Conservation (phyloP, 805 yeast genomes). For the Cyberlindnera sargentensis region DNA sequence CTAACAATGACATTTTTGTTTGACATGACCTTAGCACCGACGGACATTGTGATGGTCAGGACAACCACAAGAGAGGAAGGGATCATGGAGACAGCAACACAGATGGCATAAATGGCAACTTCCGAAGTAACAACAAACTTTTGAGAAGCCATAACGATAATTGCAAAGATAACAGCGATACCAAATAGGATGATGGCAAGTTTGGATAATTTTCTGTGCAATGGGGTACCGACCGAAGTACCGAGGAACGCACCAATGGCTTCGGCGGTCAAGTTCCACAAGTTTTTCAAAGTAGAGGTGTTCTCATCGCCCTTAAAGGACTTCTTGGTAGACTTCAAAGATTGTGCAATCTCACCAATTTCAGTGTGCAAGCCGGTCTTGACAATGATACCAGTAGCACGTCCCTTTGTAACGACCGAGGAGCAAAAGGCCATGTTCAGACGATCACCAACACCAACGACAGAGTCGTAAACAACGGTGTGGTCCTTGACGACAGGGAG, state of each 20-base stretch:
- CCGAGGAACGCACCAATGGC: constrained; percentile 67
- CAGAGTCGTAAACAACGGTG: constrained; percentile 30
- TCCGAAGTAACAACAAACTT: constrained; percentile 60
- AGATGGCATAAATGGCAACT: constrained; percentile 84
- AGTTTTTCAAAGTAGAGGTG: constrained; percentile 33
- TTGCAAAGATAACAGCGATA: constrained; percentile 79
- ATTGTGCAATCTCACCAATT: constrained; percentile 66
- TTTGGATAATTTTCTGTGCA: constrained; percentile 68
- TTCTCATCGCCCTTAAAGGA: constrained; percentile 35
- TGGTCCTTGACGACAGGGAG: constrained; percentile 54
- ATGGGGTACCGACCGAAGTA: constrained; percentile 72
- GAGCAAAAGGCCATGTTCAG: constrained; percentile 66
- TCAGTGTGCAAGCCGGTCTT: constrained; percentile 68
- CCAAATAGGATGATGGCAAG: constrained; percentile 66
- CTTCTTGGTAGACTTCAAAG: constrained; percentile 38
- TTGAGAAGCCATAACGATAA: constrained; percentile 83
- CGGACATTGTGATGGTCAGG: constrained; percentile 80
- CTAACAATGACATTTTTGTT: constrained; percentile 64
- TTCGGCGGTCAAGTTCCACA: constrained; percentile 38
- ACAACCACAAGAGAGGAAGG: constrained; percentile 78
- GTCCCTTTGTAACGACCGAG: constrained; percentile 64
- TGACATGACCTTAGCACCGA: constrained; percentile 70
- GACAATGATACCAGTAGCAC: constrained; percentile 63
- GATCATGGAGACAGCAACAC: constrained; percentile 73
- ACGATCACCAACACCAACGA: constrained; percentile 65